A percentile compares a stretch with the other conserved stretches of the same genome.
Evolutionary conservation across 2,329 filamentous ascomycete genomes (phyloP).

Genomic region (Cordyceps sp.): DNA sequence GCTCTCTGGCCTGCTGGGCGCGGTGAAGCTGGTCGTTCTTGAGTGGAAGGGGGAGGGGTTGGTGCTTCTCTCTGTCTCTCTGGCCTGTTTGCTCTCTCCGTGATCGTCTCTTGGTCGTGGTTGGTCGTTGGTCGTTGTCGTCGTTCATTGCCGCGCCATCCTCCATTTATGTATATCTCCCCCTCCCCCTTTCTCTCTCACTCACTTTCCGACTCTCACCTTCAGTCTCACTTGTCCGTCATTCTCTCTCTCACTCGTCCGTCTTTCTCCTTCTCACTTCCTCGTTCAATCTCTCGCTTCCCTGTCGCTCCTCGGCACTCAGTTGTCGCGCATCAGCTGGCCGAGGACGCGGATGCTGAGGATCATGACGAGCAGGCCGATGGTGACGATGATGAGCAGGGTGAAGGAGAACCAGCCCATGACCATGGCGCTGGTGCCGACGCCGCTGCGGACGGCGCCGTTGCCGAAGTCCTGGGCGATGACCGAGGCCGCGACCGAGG

Average conservation of each 20-base stretch:
- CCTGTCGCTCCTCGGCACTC: neutral
- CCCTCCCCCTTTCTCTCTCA: too few species aligned
- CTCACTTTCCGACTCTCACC: too few species aligned
- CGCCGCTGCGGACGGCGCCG: conserved; percentile 69
- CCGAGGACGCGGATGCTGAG: conserved; percentile 73
- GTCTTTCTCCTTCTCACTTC: neutral
- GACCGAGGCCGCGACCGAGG: conserved; percentile 84
- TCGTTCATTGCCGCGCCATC: too few species aligned
- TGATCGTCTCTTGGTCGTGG: too few species aligned
- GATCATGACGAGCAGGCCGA: conserved; percentile 91
- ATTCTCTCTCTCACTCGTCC: neutral
- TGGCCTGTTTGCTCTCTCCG: too few species aligned
- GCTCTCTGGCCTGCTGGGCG: too few species aligned
- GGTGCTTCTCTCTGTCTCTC: too few species aligned
- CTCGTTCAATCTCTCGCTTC: neutral
- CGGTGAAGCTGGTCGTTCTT: too few species aligned
- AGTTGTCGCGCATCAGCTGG: conserved; percentile 26
- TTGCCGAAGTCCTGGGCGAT: conserved; percentile 89
- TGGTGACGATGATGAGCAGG: conserved; percentile 84
- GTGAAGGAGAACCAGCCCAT: conserved; percentile 96
- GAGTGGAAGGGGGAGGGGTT: too few species aligned
- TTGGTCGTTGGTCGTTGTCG: too few species aligned
- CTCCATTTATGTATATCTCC: too few species aligned
- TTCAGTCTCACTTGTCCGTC: too few species aligned
- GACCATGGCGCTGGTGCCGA: conserved; percentile 91